Evolutionary conservation across 1,284 basidiomycete genomes (phyloP).

Genomic region (Puccinia coronata): DNA sequence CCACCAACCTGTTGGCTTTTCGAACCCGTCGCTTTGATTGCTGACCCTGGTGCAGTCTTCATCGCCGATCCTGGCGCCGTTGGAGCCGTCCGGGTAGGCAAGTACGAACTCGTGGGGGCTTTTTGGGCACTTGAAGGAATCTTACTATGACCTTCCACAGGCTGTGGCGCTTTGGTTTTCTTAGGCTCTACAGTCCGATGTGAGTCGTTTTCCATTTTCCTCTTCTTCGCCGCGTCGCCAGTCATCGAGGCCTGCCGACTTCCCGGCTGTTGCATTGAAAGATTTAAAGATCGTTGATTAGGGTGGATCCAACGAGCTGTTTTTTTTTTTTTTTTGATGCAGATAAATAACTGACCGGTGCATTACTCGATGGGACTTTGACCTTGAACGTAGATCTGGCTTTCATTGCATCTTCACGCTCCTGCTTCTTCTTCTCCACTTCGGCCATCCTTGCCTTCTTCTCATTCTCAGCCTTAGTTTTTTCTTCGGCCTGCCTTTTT

Average conservation of each 20-base stretch:
- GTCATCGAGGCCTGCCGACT: conserved; percentile 27
- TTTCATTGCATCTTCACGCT: conserved; percentile 35
- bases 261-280: neutral
- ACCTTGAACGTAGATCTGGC: conserved; percentile 28
- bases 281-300: neutral
- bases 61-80: conserved; percentile 30
- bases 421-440: conserved; percentile 62
- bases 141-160: neutral
- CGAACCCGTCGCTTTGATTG: conserved; percentile 17
- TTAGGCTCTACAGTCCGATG: conserved; percentile 33
- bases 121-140: conserved; percentile 39
- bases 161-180: conserved; percentile 27
- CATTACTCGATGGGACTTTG: conserved; percentile 28
- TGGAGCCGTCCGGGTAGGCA: conserved; percentile 25
- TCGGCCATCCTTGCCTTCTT: conserved; percentile 62
- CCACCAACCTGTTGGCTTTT: neutral
- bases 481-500: conserved; percentile 65
- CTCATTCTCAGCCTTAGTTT: conserved; percentile 73
- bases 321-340: too few relatives aligned
- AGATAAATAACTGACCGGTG: conserved; percentile 26
- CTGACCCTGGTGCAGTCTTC: conserved; percentile 31
- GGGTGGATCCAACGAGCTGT: too few relatives aligned
- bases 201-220: conserved; percentile 40
- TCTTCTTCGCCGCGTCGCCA: conserved; percentile 42
- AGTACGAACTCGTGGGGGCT: conserved; percentile 19